Evolutionary conservation across 1,139 yeast species (phyloP).

Genomic region (Candida sp.): DNA sequence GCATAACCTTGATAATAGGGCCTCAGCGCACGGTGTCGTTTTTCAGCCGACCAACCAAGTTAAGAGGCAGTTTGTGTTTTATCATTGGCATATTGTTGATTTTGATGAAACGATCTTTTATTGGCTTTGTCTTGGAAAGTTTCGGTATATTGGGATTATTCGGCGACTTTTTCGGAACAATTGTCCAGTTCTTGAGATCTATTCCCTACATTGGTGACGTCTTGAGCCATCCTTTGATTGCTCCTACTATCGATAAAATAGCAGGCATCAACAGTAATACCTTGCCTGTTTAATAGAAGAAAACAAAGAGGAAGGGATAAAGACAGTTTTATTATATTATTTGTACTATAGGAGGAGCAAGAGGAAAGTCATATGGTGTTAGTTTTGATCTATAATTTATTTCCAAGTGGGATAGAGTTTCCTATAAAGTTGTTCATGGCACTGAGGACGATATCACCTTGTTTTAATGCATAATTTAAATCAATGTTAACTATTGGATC

Average conservation of each 20-base stretch:
- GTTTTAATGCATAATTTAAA: slow-evolving; percentile 17
- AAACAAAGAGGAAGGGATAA: neutral
- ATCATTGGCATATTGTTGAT: slow-evolving; percentile 76
- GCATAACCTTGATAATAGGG: slow-evolving; percentile 86
- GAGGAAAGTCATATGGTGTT: neutral
- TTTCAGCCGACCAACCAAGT: slow-evolving; percentile 85
- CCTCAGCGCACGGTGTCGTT: slow-evolving; percentile 82
- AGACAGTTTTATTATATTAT: neutral
- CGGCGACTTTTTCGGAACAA: slow-evolving; percentile 92
- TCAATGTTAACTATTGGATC: slow-evolving; percentile 15
- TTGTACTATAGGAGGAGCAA: neutral
- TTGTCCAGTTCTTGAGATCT: slow-evolving; percentile 87
- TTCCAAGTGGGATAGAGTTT: slow-evolving; percentile 6
- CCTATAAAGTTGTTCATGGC: slow-evolving; percentile 12
- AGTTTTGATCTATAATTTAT: slow-evolving; percentile 3
- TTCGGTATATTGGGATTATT: slow-evolving; percentile 89
- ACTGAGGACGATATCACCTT: slow-evolving; percentile 16
- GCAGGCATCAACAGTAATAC: slow-evolving; percentile 45
- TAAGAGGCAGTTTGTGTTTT: slow-evolving; percentile 87
- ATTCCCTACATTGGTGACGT: slow-evolving; percentile 89
- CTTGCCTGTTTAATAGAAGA: slow-evolving; percentile 29
- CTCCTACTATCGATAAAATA: slow-evolving; percentile 64
- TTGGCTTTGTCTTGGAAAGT: slow-evolving; percentile 85
- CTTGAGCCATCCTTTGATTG: slow-evolving; percentile 79
- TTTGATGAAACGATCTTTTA: slow-evolving; percentile 74